Conservation (phyloP, 2,329 filamentous ascomycete species). For the Emergomyces pasteurianus region DNA sequence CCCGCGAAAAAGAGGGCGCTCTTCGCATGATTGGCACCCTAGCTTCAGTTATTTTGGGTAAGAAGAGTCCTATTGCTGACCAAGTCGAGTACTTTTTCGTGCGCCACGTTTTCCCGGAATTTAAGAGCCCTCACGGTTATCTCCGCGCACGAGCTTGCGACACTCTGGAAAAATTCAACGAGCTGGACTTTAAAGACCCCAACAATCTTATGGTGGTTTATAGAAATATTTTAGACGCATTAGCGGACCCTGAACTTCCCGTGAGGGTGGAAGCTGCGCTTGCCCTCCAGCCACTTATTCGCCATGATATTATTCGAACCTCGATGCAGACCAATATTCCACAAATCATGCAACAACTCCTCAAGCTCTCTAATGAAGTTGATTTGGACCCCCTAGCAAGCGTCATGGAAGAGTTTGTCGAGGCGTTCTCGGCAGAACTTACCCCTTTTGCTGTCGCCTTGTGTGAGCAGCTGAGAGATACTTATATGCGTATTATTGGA, state of each 20-base stretch:
- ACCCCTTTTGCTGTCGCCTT: conserved; percentile 94
- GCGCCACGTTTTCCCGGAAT: conserved; percentile 95
- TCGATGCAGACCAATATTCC: conserved; percentile 98
- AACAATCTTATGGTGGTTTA: conserved; percentile 96
- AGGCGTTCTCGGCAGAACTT: conserved; percentile 93
- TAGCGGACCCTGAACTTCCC: conserved; percentile 86
- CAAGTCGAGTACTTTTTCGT: conserved; percentile 98
- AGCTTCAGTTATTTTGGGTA: conserved; percentile 84
- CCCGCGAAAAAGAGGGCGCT: conserved; percentile 90
- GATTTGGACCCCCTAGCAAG: conserved; percentile 95
- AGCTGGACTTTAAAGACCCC: conserved; percentile 90
- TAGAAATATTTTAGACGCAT: conserved; percentile 89
- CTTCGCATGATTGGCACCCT: conserved; percentile 94
- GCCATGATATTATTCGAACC: conserved; percentile 83
- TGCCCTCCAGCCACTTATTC: conserved; percentile 86
- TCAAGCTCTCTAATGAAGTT: conserved; percentile 94
- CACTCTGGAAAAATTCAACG: conserved; percentile 95
- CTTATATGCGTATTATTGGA: conserved; percentile 83
- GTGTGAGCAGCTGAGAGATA: conserved; percentile 90
- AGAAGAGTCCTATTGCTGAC: conserved; percentile 96
- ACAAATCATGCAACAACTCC: conserved; percentile 96
- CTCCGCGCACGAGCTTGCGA: conserved; percentile 91
- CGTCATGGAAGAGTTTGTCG: conserved; percentile 99
- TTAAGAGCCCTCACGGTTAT: conserved; percentile 83
- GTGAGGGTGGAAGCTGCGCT: conserved; percentile 90